These are phyloP conservation scores for Citrullus mucosospermus DNA, from an alignment of 306 rosid genomes.

Conservation along the genomic window DNA sequence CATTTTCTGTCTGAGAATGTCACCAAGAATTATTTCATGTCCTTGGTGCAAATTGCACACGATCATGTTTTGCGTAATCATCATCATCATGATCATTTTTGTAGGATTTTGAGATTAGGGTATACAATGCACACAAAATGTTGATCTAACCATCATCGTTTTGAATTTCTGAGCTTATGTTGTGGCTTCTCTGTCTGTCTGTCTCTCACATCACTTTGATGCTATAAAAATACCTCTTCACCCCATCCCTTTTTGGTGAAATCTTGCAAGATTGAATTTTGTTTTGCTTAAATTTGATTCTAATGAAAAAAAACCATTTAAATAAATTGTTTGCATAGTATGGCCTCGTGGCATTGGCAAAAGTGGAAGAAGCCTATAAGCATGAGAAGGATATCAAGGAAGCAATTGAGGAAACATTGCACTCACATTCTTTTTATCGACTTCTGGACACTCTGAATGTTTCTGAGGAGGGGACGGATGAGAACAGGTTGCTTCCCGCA, in stretches of 20 bases:
- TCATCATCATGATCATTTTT: not conserved
- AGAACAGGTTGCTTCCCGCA: slow-evolving; percentile 91
- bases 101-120: too few species aligned
- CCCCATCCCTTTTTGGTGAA: not conserved
- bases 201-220: not conserved
- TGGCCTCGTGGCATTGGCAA: slow-evolving; percentile 39
- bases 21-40: not conserved
- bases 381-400: slow-evolving; percentile 62
- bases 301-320: not conserved
- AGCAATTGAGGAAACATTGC: slow-evolving; percentile 47
- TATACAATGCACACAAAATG: too few species aligned
- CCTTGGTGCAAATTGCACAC: not conserved
- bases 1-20: not conserved
- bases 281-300: not conserved
- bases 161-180: too few species aligned
- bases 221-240: not conserved
- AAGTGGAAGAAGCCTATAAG: slow-evolving; percentile 73
- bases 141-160: too few species aligned
- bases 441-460: slow-evolving; percentile 54
- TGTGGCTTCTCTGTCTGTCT: not conserved
- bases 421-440: slow-evolving; percentile 36
- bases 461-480: slow-evolving; percentile 57
- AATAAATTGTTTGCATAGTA: slow-evolving; percentile 23
- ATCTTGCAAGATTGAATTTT: not conserved
- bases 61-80: not conserved